Conservation (phyloP, 1,284 basidiomycete species). For the Trametes pubescens region DNA sequence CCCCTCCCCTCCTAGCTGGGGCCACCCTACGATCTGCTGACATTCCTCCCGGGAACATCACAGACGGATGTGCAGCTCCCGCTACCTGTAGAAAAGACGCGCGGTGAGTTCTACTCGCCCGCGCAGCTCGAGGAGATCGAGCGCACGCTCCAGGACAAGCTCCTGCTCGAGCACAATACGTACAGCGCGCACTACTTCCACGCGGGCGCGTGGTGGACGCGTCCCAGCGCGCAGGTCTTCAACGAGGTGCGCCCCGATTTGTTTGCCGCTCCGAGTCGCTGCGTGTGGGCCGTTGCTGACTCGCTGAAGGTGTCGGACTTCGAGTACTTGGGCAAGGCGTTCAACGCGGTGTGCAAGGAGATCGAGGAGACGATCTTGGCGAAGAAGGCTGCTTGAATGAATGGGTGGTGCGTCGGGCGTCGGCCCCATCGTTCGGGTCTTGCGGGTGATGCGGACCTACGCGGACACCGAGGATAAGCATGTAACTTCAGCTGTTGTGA, state of each 20-base stretch:
- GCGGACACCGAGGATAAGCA: too few species aligned
- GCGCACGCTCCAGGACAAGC: constrained; percentile 45
- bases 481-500: too few species aligned
- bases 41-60: neutral
- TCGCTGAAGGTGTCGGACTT: constrained; percentile 58
- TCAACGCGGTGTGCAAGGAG: constrained; percentile 34
- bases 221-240: constrained; percentile 79
- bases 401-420: neutral
- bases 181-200: constrained; percentile 60
- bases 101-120: constrained; percentile 29
- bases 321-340: constrained; percentile 36
- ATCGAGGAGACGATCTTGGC: constrained; percentile 30
- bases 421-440: neutral
- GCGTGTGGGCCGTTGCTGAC: too few species aligned
- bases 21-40: neutral
- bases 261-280: neutral
- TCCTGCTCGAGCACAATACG: constrained; percentile 54
- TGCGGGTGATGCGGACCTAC: neutral
- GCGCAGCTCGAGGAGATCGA: constrained; percentile 41
- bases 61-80: constrained; percentile 50
- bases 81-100: constrained; percentile 35
- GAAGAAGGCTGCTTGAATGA: constrained; percentile 7
- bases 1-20: neutral
- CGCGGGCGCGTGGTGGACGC: constrained; percentile 73
- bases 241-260: constrained; percentile 52